Base-by-base conservation (phyloP, 1,284 basidiomycete species). In the Ustilago sp. region DNA sequence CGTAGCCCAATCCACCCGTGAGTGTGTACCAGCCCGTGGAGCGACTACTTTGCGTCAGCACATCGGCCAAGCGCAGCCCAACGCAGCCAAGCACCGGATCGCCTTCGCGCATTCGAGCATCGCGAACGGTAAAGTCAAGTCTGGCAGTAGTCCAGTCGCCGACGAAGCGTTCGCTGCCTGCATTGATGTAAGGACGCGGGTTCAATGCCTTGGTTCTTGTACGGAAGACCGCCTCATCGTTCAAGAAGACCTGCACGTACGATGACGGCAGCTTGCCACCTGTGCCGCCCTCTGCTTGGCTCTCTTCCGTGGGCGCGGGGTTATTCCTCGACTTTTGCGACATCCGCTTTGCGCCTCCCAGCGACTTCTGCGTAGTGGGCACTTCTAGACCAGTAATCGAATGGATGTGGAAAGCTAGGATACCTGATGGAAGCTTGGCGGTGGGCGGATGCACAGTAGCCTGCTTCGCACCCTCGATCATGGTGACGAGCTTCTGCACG, bases 371-470 rank as follows among this genome's bases (percentile, higher is more conserved):
- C 38, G 78, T 80, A 0, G 63, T 54, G 0, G 65, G 75, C 17
- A 82, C 64, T 57, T 82, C 82, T 23, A 84, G 73, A 13, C 67
- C 66, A 19, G 80, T 56, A 55, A 84, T 74, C 11, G 70, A 74
- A 59, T 83, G 82, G 50, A 84, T 79, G 66, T 83, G 83, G 68
- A 82, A 84, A 2, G 77, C 77, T 12, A 84, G 68, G 23, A 84
- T 81, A 47, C 83, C 83, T 5, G 69, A 69, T 0, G 79, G 80
- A 13, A 73, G 55, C 48, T 68, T 65, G 15, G 59, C 56, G 31
- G 60, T 61, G 4, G 81, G 82, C 4, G 80, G 77, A n/a, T 73
- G 54, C 4, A 59, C 35, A 1, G 75, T 79, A 4, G 80, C 81
- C 19, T 67, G 67, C 41, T 76, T 67, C 3, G 78, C 78, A 2